phyloP scores from a whole-genome alignment of 1,284 basidiomycete species.

The Phenoliferia sp. region DNA sequence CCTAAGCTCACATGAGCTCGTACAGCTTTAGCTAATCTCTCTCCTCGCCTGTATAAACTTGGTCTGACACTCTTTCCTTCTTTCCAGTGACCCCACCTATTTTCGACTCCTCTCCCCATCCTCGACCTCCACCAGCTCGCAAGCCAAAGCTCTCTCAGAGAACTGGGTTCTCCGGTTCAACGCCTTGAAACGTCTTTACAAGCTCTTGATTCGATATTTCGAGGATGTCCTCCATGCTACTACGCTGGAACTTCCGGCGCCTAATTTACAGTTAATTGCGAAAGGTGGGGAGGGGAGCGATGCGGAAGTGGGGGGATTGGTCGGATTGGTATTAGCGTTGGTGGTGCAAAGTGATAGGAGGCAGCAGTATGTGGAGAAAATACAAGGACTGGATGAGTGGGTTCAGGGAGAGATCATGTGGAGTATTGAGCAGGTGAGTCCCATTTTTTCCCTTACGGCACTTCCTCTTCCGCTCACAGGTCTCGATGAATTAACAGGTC shows the following conservation, averaged over 20 bases:
- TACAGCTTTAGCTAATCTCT: neutral
- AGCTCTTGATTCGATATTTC: slow-evolving; percentile 81
- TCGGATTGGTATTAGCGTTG: slow-evolving; percentile 82
- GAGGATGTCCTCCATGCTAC: slow-evolving; percentile 65
- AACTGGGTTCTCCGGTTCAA: slow-evolving; percentile 87
- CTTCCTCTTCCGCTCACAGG: too few species aligned
- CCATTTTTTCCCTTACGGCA: too few species aligned
- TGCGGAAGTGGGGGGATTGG: slow-evolving; percentile 65
- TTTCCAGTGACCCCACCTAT: slow-evolving; percentile 65
- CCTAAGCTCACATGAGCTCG: neutral
- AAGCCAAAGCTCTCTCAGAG: slow-evolving; percentile 51
- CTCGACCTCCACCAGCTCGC: slow-evolving; percentile 54
- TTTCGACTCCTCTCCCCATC: slow-evolving; percentile 59
- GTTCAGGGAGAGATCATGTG: slow-evolving; percentile 81
- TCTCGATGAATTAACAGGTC: too few species aligned
- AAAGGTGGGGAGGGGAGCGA: slow-evolving; percentile 55
- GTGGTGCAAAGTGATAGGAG: slow-evolving; percentile 74
- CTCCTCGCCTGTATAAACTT: too few species aligned
- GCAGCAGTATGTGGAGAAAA: slow-evolving; percentile 73
- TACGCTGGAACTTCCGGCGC: slow-evolving; percentile 65
- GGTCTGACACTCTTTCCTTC: too few species aligned
- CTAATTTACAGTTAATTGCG: slow-evolving; percentile 73
- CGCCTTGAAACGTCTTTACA: slow-evolving; percentile 73
- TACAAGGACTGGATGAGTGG: slow-evolving; percentile 68
- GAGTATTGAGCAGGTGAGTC: slow-evolving; percentile 70